Evolutionary conservation across 2,329 filamentous ascomycete genomes (phyloP), one percentile per base, ranked within the genome.

Genomic region (Aspergillus fumigatus): DNA sequence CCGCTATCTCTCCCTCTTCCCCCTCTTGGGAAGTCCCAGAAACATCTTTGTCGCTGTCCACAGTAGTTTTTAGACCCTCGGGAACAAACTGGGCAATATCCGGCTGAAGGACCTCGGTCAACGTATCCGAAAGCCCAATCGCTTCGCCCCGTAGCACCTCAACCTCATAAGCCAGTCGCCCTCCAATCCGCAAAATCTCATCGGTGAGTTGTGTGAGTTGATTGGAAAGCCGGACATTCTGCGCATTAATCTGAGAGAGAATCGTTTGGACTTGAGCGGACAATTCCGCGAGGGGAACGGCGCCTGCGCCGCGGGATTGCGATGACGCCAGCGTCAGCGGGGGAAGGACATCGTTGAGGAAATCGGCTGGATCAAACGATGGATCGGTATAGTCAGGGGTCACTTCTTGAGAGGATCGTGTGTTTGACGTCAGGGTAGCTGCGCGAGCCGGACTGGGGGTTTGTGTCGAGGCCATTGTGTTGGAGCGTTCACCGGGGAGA

Each of bases 111-210:
- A 82, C 84, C 62, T 92, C 89, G 4, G 86, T 84, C 65, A 97
- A 77, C 1, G 88, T 82, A 69, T 97, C 92, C 0, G 87, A 86
- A 38, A 97, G 78, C n/a, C 88, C 83, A 49, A 92, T 76, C 2
- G 91, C 89, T 74, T 97, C 92, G 60, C 92, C 92, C n/a, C 92
- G 85, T 50, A 97, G 75, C 19, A 97, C 83, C 74, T 97, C 93
- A 21, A 97, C 93, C 74, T 97, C 90, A 69, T 99, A 99, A 21
- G 92, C 91, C 56, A 99, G 78, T 3, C 93, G 84, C 62, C 90
- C 91, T 26, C 92, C 90, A 67, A 90, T 92, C 56, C 94, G 85
- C 59, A 99, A 76, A 61, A 99, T 97, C 64, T 97, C 94, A 73
- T 99, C 93, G 10, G 94, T 97, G 58, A 97, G 80, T 67, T 93